Base-by-base conservation (phyloP, 129 eudicot species). In the Ambrosia artemisiifolia region DNA sequence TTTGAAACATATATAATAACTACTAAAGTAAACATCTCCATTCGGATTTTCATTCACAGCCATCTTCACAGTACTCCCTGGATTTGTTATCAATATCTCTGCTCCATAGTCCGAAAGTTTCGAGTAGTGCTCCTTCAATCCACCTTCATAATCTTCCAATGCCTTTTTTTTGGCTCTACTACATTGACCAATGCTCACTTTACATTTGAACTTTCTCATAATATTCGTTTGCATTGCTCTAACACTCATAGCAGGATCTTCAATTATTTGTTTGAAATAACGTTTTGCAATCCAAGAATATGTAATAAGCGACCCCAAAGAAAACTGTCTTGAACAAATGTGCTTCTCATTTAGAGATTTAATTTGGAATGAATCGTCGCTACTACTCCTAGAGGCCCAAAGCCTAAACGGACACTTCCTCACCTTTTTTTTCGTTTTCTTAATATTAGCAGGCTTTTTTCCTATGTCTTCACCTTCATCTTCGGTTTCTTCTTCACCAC, bases 371-470 rank as follows among this genome's bases (percentile, higher is more conserved):
- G 67, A 62, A 34, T 4, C 19, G 24, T 62, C 48, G n/a, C 67
- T 11, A 1, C 24, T 33, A 14, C 34, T 62, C 12, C 11, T 13
- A n/a, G 67, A 62, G 20, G 67, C 28, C 67, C 30, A 35, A 62
- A 62, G 28, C 44, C 67, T 33, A 62, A 62, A 62, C n/a, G 47
- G 67, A 62, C 67, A 62, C 20, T 35, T 35, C n/a, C 44, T 35
- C 11, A 11, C 53, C 13, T 47, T 6, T 10, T n/a, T 35, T n/a
- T n/a, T 50, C 5, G 2, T 50, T 0, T 50, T 50, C 5, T 0
- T 50, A 3, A 14, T 4, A 50, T 50, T 14, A 14, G 19, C 14
- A 50, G 67, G 1, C 9, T 46, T 12, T 5, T 62, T 61, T 61
- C 44, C 20, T 35, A 13, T 4, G 2, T 19, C 66, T 2, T 61